phyloP scores from a whole-genome alignment of 2,329 filamentous ascomycete species.

The Epicoccum nigrum region DNA sequence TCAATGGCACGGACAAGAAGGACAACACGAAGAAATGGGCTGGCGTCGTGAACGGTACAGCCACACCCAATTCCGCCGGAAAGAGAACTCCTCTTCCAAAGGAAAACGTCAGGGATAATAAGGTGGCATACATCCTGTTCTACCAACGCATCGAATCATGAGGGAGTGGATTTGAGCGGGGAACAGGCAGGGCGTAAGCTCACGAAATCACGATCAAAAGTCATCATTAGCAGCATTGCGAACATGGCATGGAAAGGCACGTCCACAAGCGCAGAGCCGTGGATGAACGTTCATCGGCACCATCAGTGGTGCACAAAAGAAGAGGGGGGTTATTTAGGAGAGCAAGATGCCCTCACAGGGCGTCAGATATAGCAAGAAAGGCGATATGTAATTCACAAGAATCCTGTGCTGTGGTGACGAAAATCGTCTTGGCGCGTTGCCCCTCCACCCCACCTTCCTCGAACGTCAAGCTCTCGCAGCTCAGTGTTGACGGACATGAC shows the following conservation, averaged over 20 bases:
- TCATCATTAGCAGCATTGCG: constrained; percentile 19
- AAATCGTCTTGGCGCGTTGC: constrained; percentile 3
- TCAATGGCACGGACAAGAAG: constrained; percentile 66
- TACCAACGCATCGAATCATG: constrained; percentile 73
- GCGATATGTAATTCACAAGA: constrained; percentile 9
- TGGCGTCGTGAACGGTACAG: constrained; percentile 65
- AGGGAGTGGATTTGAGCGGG: constrained; percentile 15
- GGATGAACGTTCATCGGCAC: constrained; percentile 18
- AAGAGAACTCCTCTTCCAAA: constrained; percentile 60
- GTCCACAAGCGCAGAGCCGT: constrained; percentile 19
- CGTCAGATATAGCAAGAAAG: constrained; percentile 9
- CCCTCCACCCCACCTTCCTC: constrained; percentile 18
- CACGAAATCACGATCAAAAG: constrained; percentile 18
- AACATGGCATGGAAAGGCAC: constrained; percentile 14
- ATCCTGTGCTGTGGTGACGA: not conserved
- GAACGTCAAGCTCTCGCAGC: constrained; percentile 5
- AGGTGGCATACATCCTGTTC: constrained; percentile 95
- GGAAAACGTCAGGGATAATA: constrained; percentile 79
- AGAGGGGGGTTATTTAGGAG: constrained; percentile 4
- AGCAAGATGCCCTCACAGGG: constrained; percentile 5
- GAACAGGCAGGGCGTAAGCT: constrained; percentile 8
- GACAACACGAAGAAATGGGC: constrained; percentile 71
- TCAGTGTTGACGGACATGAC: not conserved
- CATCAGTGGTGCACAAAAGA: constrained; percentile 12
- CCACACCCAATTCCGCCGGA: constrained; percentile 58